Evolutionary conservation across 1,284 basidiomycete species (phyloP).

Genomic region (Leccinum insolens): DNA sequence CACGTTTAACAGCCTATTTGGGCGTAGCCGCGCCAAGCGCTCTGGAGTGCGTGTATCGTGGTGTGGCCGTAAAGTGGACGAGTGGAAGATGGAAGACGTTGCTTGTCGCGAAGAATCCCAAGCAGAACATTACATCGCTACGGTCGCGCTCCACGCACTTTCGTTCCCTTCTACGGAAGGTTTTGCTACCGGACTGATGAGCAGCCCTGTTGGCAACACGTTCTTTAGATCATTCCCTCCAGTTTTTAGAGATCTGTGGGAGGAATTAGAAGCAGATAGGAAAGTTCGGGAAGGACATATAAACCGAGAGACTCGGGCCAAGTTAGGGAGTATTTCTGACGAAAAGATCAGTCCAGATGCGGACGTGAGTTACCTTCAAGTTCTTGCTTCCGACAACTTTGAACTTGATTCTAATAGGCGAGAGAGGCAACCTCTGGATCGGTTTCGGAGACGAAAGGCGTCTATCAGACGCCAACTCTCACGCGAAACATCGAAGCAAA

Average conservation of each 20-base stretch:
- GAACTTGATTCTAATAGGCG: conserved; percentile 28
- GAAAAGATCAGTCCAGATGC: conserved; percentile 48
- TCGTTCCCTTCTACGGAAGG: conserved; percentile 64
- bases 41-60: conserved; percentile 75
- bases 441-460: conserved; percentile 21
- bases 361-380: conserved; percentile 43
- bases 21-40: conserved; percentile 70
- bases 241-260: conserved; percentile 90
- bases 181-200: conserved; percentile 54
- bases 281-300: conserved; percentile 64
- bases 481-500: conserved; percentile 30
- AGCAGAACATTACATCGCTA: conserved; percentile 91
- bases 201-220: conserved; percentile 50
- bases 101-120: conserved; percentile 81
- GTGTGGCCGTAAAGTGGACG: conserved; percentile 64
- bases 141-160: conserved; percentile 81
- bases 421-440: conserved; percentile 36
- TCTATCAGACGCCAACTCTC: conserved; percentile 12
- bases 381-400: background rate
- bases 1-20: conserved; percentile 68
- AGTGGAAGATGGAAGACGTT: conserved; percentile 85
- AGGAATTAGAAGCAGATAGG: conserved; percentile 77
- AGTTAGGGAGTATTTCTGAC: conserved; percentile 64
- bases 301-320: conserved; percentile 75
- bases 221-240: conserved; percentile 78